A percentile compares a stretch with the other conserved stretches of the same genome.
These are phyloP conservation scores for Exsudoporus frostii DNA, from an alignment of 768 basidiomycete species.

Conservation along the genomic window DNA sequence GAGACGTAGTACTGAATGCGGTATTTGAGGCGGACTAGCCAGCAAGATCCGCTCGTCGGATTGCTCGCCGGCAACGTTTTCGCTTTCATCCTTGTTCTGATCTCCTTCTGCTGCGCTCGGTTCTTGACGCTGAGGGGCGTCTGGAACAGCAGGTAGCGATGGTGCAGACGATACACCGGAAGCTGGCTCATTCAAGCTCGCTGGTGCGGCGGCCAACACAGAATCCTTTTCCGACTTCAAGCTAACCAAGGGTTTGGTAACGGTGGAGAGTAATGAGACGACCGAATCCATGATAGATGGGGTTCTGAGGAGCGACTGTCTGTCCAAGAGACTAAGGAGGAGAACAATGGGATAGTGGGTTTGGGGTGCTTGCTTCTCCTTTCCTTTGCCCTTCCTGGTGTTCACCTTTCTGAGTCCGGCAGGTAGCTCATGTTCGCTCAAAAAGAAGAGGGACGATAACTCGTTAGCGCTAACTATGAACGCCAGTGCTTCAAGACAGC, in stretches of 20 bases:
- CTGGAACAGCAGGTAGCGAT: slow-evolving; percentile 1
- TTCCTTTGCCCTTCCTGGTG: slow-evolving; percentile 91
- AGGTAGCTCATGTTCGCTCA: slow-evolving; percentile 91
- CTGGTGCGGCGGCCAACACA: slow-evolving; percentile 18
- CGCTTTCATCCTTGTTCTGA: slow-evolving; percentile 23
- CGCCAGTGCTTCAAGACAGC: slow-evolving; percentile 87
- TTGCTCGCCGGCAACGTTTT: slow-evolving; percentile 17
- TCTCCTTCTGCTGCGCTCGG: slow-evolving; percentile 17
- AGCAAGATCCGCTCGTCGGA: slow-evolving; percentile 49
- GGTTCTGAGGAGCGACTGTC: slow-evolving; percentile 79
- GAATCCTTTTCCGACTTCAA: slow-evolving; percentile 51
- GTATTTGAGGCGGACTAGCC: slow-evolving; percentile 78
- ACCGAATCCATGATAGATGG: slow-evolving; percentile 92
- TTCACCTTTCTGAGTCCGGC: slow-evolving; percentile 65
- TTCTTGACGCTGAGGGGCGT: slow-evolving; percentile 14
- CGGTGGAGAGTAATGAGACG: slow-evolving; percentile 79
- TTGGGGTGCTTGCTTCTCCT: slow-evolving; percentile 79
- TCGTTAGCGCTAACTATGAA: slow-evolving; percentile 87
- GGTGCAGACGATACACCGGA: slow-evolving; percentile 4
- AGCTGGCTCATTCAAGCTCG: slow-evolving; percentile 15
- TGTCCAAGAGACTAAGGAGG: slow-evolving; percentile 82
- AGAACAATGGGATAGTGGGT: slow-evolving; percentile 91
- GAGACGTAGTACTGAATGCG: slow-evolving; percentile 77
- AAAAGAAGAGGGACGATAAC: slow-evolving; percentile 85
- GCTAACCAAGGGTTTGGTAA: slow-evolving; percentile 78